These are phyloP conservation scores for Ganoderma lingzhi DNA, from an alignment of 1,284 basidiomycete genomes.

Conservation along the genomic window DNA sequence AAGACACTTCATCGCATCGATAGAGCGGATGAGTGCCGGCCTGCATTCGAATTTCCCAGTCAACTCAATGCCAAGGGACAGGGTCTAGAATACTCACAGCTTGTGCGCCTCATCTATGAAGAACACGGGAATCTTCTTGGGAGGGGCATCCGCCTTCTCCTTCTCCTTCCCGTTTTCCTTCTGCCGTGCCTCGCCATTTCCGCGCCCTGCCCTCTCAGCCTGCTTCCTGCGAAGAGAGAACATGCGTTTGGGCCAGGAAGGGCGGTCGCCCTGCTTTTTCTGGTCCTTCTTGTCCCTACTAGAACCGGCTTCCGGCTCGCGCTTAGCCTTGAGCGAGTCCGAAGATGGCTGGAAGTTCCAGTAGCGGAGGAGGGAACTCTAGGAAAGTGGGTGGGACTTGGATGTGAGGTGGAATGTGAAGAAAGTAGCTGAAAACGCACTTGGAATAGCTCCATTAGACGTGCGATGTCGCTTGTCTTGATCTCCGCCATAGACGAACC, in stretches of 20 bases:
- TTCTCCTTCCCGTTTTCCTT: conserved; percentile 39
- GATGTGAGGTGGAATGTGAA: background rate
- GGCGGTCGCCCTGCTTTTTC: conserved; percentile 24
- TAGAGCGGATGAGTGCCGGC: conserved; percentile 76
- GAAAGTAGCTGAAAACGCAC: conserved; percentile 40
- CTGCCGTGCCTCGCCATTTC: conserved; percentile 39
- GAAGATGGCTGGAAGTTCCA: conserved; percentile 66
- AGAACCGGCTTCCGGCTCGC: conserved; percentile 23
- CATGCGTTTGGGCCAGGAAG: conserved; percentile 35
- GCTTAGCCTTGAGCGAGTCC: conserved; percentile 23
- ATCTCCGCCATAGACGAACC: conserved; percentile 51
- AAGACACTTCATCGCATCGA: conserved; percentile 82
- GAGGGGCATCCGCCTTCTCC: conserved; percentile 45
- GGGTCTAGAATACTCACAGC: conserved; percentile 54
- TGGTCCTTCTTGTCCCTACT: conserved; percentile 16
- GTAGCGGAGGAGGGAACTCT: conserved; percentile 77
- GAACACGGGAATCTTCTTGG: conserved; percentile 81
- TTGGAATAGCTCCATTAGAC: conserved; percentile 87
- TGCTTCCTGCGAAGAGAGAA: conserved; percentile 34
- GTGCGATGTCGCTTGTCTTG: conserved; percentile 80
- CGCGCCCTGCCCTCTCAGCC: conserved; percentile 18
- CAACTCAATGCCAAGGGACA: background rate
- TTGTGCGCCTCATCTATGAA: conserved; percentile 88
- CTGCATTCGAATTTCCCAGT: conserved; percentile 43
- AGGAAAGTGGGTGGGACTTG: background rate